phyloP scores from a whole-genome alignment of 768 basidiomycete species.

The Auriscalpium microsporum region DNA sequence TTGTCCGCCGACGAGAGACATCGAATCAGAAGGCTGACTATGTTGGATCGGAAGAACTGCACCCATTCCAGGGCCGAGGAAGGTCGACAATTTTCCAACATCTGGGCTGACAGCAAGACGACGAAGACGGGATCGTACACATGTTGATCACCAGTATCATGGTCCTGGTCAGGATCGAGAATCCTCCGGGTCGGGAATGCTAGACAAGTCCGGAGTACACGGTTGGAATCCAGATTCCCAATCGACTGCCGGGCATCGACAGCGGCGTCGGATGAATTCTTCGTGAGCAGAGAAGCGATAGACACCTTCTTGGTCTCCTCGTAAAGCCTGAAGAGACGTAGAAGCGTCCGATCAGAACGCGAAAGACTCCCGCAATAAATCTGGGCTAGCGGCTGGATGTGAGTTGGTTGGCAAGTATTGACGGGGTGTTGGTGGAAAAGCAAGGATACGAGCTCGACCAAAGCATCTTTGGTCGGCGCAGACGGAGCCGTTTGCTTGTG shows the following conservation, averaged over 20 bases:
- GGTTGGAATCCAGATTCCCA: constrained; percentile 57
- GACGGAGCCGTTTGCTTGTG: constrained; percentile 32
- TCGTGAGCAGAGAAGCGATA: constrained; percentile 48
- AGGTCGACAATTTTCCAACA: constrained; percentile 52
- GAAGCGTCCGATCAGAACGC: constrained; percentile 50
- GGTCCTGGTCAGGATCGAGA: constrained; percentile 27
- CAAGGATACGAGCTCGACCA: constrained; percentile 49
- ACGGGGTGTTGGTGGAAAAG: constrained; percentile 72
- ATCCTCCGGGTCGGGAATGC: constrained; percentile 61
- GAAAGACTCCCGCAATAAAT: constrained; percentile 74
- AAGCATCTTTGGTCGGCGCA: constrained; percentile 31
- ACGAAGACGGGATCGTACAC: constrained; percentile 81
- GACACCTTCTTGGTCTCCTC: constrained; percentile 64
- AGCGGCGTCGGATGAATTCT: constrained; percentile 36
- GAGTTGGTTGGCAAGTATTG: constrained; percentile 80
- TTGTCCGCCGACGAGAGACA: constrained; percentile 60
- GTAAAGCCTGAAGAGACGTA: constrained; percentile 74
- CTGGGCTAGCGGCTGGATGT: constrained; percentile 66
- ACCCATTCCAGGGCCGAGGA: constrained; percentile 71
- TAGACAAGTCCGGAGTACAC: constrained; percentile 63
- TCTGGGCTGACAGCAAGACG: constrained; percentile 54
- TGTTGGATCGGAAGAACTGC: constrained; percentile 74
- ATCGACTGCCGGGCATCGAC: constrained; percentile 53
- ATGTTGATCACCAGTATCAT: constrained; percentile 24
- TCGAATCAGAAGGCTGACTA: constrained; percentile 64